Conservation (phyloP, 169 alveolate species). For the Plasmodium cynomolgi region DNA sequence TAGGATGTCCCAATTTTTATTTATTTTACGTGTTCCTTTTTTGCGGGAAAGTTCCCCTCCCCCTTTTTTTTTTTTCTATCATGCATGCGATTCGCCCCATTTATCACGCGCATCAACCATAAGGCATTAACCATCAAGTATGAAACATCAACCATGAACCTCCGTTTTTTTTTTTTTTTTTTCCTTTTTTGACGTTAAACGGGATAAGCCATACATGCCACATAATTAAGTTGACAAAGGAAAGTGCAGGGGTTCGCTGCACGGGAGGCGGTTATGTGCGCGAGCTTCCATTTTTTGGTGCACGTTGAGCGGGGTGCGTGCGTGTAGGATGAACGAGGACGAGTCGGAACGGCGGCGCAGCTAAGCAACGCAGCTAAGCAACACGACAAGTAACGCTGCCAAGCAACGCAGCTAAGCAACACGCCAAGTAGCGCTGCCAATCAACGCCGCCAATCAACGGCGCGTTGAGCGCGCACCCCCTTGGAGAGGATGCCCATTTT, state of each 20-base stretch:
- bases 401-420: not conserved
- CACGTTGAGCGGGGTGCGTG: not conserved
- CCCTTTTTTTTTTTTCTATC: not conserved
- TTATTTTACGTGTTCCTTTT: not conserved
- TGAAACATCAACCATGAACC: not conserved
- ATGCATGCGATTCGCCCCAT: not conserved
- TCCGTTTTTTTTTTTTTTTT: not conserved
- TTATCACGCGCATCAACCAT: not conserved
- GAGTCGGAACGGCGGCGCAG: not conserved
- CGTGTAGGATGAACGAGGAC: not conserved
- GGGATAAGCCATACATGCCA: not conserved
- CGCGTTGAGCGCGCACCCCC: not conserved
- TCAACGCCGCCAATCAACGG: not conserved
- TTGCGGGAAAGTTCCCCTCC: not conserved
- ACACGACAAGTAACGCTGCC: not conserved
- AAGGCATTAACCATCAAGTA: not conserved
- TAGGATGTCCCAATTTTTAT: not conserved
- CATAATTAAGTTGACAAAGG: not conserved
- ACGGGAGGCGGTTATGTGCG: not conserved
- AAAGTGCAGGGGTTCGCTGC: not conserved
- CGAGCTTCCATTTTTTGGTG: not conserved
- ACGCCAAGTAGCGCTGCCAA: too few relatives aligned
- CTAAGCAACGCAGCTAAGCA: too few relatives aligned
- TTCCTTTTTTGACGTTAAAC: not conserved
- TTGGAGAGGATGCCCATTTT: not conserved